These are phyloP conservation scores for Saposhnikovia divaricata DNA, from an alignment of 129 eudicot species.

Conservation along the genomic window DNA sequence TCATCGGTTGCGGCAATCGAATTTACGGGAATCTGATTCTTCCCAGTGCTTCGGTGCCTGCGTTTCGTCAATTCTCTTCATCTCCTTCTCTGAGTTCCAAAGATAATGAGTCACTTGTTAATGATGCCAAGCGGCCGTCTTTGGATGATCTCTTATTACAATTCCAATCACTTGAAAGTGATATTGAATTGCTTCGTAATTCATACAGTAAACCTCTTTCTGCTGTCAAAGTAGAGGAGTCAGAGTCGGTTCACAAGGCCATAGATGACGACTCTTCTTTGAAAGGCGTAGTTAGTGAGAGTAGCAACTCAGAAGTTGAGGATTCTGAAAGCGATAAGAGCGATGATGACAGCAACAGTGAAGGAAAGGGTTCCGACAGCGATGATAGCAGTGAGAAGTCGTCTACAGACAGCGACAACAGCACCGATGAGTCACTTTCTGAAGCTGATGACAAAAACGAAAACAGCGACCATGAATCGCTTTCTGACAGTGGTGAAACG, in stretches of 20 bases:
- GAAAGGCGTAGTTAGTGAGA: neutral
- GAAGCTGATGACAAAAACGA: too few relatives aligned
- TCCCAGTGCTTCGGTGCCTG: neutral
- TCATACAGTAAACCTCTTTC: neutral
- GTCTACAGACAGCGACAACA: too few relatives aligned
- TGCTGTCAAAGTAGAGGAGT: neutral
- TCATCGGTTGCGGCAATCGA: neutral
- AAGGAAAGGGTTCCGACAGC: too few relatives aligned
- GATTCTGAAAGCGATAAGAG: neutral
- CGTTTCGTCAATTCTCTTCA: neutral
- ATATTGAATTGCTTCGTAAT: neutral
- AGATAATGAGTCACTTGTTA: neutral
- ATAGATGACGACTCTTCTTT: neutral
- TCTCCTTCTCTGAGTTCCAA: neutral
- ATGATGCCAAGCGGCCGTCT: neutral
- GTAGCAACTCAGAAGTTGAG: neutral
- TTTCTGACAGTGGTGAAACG: neutral
- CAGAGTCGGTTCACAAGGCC: neutral
- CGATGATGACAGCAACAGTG: too few relatives aligned
- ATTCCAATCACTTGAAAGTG: neutral
- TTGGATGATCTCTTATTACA: neutral
- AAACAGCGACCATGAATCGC: too few relatives aligned
- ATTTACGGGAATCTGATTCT: neutral
- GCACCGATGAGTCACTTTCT: neutral
- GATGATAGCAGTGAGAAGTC: too few relatives aligned